These are phyloP conservation scores for Leishmania amazonensis DNA, from an alignment of 208 protist species.

Conservation along the genomic window DNA sequence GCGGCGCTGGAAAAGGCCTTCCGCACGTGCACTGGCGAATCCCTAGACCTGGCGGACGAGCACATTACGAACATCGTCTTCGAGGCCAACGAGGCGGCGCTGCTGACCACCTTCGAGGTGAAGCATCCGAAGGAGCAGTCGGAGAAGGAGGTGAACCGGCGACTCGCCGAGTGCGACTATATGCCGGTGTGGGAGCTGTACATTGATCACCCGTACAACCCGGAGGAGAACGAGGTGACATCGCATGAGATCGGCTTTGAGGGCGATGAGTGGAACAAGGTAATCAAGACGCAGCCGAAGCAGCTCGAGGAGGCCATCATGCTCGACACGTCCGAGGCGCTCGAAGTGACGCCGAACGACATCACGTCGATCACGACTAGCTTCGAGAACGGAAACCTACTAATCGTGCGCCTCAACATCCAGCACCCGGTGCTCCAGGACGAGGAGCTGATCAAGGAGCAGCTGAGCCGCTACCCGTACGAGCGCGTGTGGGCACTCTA, in stretches of 20 bases:
- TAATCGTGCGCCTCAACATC: conserved; percentile 36
- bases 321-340: conserved; percentile 44
- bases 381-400: conserved; percentile 32
- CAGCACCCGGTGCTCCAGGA: conserved; percentile 41
- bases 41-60: conserved; percentile 34
- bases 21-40: conserved; percentile 24
- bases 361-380: conserved; percentile 28
- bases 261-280: conserved; percentile 63
- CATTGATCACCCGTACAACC: conserved; percentile 39
- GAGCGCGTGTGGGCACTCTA: conserved; percentile 60
- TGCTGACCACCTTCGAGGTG: conserved; percentile 40
- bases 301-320: conserved; percentile 47
- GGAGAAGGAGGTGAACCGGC: conserved; percentile 34
- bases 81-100: conserved; percentile 26
- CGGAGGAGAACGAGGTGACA: conserved; percentile 30
- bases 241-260: conserved; percentile 53
- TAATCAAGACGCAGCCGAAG: conserved; percentile 36
- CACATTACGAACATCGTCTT: conserved; percentile 44
- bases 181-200: conserved; percentile 56
- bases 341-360: conserved; percentile 36
- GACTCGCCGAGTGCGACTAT: conserved; percentile 49
- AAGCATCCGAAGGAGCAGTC: conserved; percentile 47
- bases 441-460: conserved; percentile 44
- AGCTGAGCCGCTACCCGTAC: conserved; percentile 50
- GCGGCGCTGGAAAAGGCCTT: conserved; percentile 38